phyloP scores from a whole-genome alignment of 306 rosid species.

The Prunus kanzakura region DNA sequence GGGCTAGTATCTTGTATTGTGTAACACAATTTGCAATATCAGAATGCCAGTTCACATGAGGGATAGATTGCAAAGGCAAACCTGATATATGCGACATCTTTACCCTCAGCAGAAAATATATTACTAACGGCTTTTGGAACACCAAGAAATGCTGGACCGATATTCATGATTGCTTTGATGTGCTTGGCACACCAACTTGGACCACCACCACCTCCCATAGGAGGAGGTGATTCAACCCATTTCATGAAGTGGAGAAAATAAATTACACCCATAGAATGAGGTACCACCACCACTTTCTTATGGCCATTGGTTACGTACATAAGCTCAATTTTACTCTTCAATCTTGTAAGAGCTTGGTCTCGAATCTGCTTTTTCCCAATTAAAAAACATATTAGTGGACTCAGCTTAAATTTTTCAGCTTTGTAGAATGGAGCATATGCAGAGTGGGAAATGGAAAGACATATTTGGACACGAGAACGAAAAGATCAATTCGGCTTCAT shows the following conservation, averaged over 20 bases:
- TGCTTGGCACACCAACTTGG: slow-evolving; percentile 72
- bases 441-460: background rate
- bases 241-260: slow-evolving; percentile 85
- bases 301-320: slow-evolving; percentile 57
- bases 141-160: slow-evolving; percentile 71
- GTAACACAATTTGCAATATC: slow-evolving; percentile 10
- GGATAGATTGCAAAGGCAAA: slow-evolving; percentile 34
- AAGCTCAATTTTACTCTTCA: slow-evolving; percentile 83
- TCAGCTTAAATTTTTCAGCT: background rate
- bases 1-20: background rate
- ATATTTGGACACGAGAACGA: background rate
- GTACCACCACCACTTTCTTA: slow-evolving; percentile 83
- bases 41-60: slow-evolving; percentile 16
- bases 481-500: background rate
- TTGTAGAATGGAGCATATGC: background rate
- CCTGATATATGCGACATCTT: slow-evolving; percentile 52
- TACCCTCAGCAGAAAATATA: slow-evolving; percentile 61
- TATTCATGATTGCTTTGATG: slow-evolving; percentile 77
- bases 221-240: slow-evolving; percentile 79
- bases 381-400: slow-evolving; percentile 33
- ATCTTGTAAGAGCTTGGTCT: slow-evolving; percentile 66
- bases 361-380: slow-evolving; percentile 52
- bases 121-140: slow-evolving; percentile 64
- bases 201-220: slow-evolving; percentile 78
- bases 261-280: slow-evolving; percentile 72